Evolutionary conservation across 306 rosid species (phyloP), one percentile per base, ranked within the genome.

Genomic region (Erythrophleum fordii): DNA sequence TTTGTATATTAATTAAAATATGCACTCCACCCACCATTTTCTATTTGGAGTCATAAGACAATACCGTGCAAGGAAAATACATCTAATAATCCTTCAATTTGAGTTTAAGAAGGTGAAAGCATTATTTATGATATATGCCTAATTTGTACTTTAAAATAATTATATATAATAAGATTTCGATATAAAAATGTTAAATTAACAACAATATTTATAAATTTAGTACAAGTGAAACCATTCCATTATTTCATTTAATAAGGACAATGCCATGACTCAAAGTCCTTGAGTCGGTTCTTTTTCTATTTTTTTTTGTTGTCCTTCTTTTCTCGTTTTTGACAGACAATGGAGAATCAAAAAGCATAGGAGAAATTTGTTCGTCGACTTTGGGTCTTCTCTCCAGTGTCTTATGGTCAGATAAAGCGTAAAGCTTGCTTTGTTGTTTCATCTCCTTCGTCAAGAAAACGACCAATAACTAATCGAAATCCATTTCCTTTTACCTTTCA

Each of bases 391-490:
- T 68, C 73, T 2, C 9, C 39, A 2, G 55, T 5, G 8, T 28
- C 53, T 44, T 29, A 44, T 14, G 5, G 37, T 69, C 37, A 25
- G 73, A 44, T 42, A 23, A 69, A 69, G 55, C 73, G 16, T 69
- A 23, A 25, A 69, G 35, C 37, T 69, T 69, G 34, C 61, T 22
- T 55, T 8, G 55, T 42, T 12, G 29, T 25, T 69, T 46, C 76
- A 26, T 55, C 67, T 69, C 77, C 69, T n/a, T 59, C 73, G 11
- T 48, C 79, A 49, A 51, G 61, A 71, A 71, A 71, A 48, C 76
- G 44, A 53, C 48, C 65, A 52, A 75, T 22, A 74, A 73, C 75
- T 73, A 79, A 75, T 56, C 79, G 37, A 69, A 71, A 76, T 67
- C 52, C 12, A 23, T 11, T 78, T 81, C 10, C 34, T 46, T 72